Evolutionary conservation across 1,139 yeast species (phyloP).

Genomic region (Eremothecium cymbalariae): DNA sequence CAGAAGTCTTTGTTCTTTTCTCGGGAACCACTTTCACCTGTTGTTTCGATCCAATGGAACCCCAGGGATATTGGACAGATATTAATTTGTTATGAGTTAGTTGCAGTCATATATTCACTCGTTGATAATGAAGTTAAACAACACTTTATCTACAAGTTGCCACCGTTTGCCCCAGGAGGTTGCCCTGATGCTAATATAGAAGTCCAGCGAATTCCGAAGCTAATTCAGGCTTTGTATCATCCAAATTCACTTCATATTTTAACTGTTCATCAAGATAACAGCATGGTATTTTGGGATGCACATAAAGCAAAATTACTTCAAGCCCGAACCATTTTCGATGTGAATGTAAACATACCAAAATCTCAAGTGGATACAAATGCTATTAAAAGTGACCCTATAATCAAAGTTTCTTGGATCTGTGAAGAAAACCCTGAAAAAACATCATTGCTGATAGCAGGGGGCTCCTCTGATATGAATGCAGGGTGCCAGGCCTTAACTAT

Average conservation of each 20-base stretch:
- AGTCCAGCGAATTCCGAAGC: constrained; percentile 39
- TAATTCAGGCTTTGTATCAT: constrained; percentile 68
- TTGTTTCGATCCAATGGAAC: constrained; percentile 62
- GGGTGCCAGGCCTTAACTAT: constrained; percentile 51
- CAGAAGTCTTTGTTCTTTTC: constrained; percentile 42
- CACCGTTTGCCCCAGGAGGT: constrained; percentile 58
- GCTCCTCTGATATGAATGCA: constrained; percentile 35
- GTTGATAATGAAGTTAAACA: constrained; percentile 50
- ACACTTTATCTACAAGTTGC: constrained; percentile 51
- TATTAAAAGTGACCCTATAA: constrained; percentile 17
- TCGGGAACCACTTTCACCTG: constrained; percentile 43
- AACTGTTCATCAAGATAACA: constrained; percentile 72
- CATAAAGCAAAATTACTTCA: constrained; percentile 62
- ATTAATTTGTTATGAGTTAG: constrained; percentile 62
- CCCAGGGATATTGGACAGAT: constrained; percentile 84
- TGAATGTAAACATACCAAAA: constrained; percentile 51
- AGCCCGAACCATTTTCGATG: constrained; percentile 65
- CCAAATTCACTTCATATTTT: constrained; percentile 86
- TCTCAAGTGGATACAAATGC: constrained; percentile 18
- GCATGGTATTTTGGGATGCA: constrained; percentile 89
- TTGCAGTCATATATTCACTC: constrained; percentile 64
- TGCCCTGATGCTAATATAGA: constrained; percentile 28
- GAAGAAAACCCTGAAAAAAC: constrained; percentile 77
- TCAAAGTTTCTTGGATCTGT: constrained; percentile 57
- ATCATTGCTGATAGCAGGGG: constrained; percentile 63